A percentile compares a stretch with the other conserved stretches of the same genome.
Conservation (phyloP, 176 grass and related monocot genomes). For the Thinopyrum elongatum region DNA sequence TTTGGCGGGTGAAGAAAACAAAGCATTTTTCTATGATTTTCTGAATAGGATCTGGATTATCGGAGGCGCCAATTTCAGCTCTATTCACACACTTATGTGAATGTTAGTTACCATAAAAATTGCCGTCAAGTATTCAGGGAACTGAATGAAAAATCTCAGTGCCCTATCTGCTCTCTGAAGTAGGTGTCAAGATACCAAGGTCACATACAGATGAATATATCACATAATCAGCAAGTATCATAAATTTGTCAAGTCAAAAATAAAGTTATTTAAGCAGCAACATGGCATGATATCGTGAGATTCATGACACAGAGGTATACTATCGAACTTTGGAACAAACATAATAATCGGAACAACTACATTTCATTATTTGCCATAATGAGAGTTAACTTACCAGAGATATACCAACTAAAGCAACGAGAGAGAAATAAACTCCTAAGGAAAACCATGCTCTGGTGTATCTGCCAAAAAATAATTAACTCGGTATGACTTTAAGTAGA, state of each 20-base stretch:
- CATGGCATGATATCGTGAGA: neutral
- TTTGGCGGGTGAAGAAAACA: neutral
- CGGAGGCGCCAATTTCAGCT: neutral
- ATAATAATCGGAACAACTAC: slow-evolving; percentile 20
- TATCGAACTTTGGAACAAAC: slow-evolving; percentile 11
- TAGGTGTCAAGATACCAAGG: neutral
- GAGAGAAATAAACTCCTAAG: slow-evolving; percentile 59
- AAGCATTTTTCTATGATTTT: slow-evolving; percentile 12
- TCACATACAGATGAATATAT: neutral
- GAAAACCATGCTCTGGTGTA: slow-evolving; percentile 78
- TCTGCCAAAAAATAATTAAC: slow-evolving; percentile 36
- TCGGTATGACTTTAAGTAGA: slow-evolving; percentile 3
- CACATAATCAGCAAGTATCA: slow-evolving; percentile 14
- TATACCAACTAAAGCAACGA: slow-evolving; percentile 57
- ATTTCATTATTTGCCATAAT: slow-evolving; percentile 1
- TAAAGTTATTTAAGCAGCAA: slow-evolving; percentile 16
- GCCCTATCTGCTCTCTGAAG: neutral
- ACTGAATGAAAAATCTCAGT: neutral
- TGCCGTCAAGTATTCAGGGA: neutral
- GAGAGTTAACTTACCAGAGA: slow-evolving; percentile 58
- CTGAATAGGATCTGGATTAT: slow-evolving; percentile 15
- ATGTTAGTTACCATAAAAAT: neutral
- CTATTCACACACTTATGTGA: slow-evolving; percentile 1
- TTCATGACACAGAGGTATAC: neutral
- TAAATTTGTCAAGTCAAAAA: neutral